Conservation (phyloP, 2,329 filamentous ascomycete genomes). For the Graphilbum fragrans region DNA sequence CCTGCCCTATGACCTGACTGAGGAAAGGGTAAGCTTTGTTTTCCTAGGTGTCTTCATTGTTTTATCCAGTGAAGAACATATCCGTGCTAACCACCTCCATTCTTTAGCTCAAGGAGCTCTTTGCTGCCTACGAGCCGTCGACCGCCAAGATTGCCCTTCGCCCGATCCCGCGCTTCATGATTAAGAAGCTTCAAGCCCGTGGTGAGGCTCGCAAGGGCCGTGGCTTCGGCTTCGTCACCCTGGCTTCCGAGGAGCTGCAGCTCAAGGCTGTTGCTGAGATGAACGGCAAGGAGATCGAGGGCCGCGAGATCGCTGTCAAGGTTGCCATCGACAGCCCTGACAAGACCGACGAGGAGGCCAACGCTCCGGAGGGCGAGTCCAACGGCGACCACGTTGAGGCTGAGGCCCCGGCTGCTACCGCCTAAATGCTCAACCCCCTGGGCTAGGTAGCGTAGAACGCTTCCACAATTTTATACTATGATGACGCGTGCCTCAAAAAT, state of each 20-base stretch:
- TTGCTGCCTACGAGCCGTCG: slow-evolving; percentile 79
- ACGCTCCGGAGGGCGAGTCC: slow-evolving; percentile 30
- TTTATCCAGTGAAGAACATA: neutral
- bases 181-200: slow-evolving; percentile 98
- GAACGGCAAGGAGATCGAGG: slow-evolving; percentile 99
- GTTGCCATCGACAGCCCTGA: slow-evolving; percentile 98
- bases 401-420: slow-evolving; percentile 15
- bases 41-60: neutral
- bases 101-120: slow-evolving; percentile 93
- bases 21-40: slow-evolving; percentile 69
- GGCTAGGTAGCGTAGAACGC: slow-evolving; percentile 3
- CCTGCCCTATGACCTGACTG: slow-evolving; percentile 92
- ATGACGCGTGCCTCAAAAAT: slow-evolving; percentile 3
- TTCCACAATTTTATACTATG: slow-evolving; percentile 1
- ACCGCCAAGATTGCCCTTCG: slow-evolving; percentile 98
- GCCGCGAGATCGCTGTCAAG: slow-evolving; percentile 98
- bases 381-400: slow-evolving; percentile 29
- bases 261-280: slow-evolving; percentile 95
- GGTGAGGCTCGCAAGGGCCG: slow-evolving; percentile 98
- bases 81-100: too few relatives aligned
- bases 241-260: slow-evolving; percentile 90
- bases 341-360: slow-evolving; percentile 83
- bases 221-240: slow-evolving; percentile 96
- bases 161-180: slow-evolving; percentile 98
- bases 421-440: slow-evolving; percentile 13